Evolutionary conservation across 345 rosid species (phyloP), one percentile per base, ranked within the genome.

Genomic region (Aurinia saxatilis): DNA sequence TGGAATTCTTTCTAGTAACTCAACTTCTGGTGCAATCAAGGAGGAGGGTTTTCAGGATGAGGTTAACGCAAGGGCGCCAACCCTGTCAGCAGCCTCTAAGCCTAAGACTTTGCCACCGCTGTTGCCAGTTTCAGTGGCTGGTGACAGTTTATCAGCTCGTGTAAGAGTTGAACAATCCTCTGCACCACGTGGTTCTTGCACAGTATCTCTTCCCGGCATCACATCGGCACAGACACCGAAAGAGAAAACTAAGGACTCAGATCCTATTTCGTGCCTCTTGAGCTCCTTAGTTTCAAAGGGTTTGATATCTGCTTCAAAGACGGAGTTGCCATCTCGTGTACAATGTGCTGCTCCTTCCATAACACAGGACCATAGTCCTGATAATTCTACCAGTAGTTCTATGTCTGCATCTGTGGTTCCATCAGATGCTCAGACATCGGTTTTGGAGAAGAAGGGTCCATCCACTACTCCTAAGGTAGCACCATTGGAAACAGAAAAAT

Each of bases 201-300:
- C 79, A 33, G 63, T 76, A 21, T 65, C 84, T 54, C 52, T 57
- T 55, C 30, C 67, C n/a, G 75, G 39, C 10, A 53, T 49, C 70
- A 72, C 66, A 57, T 54, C 81, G 16, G 49, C 56, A 49, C 70
- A 77, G 64, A 57, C 80, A 66, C 60, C 86, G 27, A 61, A 70
- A 63, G 76, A 48, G 45, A 81, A 60, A 38, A 74, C 61, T 67
- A 79, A 82, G 73, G 66, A 73, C 72, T 25, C 78, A 14, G 82
- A 77, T 75, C 97, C 96, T 38, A 62, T 93, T 57, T 82, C 96
- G 8, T 77, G 61, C 65, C 95, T 93, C 71, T 78, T 93, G 78
- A 84, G 90, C 83, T 77, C 97, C n/a, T 82, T 93, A 66, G 90
- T 86, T 72, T 81, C 95, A 12, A 90, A 86, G 80, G 97, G 99